Evolutionary conservation across 208 protist genomes (phyloP).

Genomic region (Naegleria fowleri): DNA sequence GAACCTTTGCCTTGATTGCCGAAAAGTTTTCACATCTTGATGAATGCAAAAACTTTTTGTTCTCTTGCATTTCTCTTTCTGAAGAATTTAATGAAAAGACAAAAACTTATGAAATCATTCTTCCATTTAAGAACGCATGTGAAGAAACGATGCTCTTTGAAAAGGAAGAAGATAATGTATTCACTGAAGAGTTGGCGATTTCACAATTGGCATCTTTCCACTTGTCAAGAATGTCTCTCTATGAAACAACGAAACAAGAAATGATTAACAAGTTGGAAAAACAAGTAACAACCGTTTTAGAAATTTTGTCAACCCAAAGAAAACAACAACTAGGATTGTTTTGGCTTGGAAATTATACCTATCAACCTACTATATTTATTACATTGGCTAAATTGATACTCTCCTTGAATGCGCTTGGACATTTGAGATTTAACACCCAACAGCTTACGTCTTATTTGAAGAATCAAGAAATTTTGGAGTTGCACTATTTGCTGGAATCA

Average conservation of each 20-base stretch:
- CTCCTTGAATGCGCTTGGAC: background rate
- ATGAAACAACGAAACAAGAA: background rate
- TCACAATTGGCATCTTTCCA: background rate
- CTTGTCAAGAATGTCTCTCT: background rate
- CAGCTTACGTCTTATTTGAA: background rate
- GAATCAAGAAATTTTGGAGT: background rate
- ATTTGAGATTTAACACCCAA: background rate
- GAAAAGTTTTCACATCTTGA: background rate
- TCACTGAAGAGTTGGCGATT: background rate
- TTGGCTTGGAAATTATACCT: background rate
- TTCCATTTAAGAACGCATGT: background rate
- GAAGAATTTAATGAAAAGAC: background rate
- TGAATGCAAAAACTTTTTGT: background rate
- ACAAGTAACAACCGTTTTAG: background rate
- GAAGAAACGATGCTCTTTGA: background rate
- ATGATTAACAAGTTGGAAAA: background rate
- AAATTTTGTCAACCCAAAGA: background rate
- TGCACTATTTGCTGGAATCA: background rate
- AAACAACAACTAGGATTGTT: background rate
- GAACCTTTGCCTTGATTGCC: background rate
- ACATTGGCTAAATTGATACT: background rate
- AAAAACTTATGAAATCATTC: background rate
- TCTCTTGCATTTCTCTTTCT: background rate
- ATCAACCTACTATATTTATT: background rate
- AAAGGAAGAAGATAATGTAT: conserved; percentile 19